Conservation (phyloP, 2,329 filamentous ascomycete genomes). For the Mollisia scopiformis region DNA sequence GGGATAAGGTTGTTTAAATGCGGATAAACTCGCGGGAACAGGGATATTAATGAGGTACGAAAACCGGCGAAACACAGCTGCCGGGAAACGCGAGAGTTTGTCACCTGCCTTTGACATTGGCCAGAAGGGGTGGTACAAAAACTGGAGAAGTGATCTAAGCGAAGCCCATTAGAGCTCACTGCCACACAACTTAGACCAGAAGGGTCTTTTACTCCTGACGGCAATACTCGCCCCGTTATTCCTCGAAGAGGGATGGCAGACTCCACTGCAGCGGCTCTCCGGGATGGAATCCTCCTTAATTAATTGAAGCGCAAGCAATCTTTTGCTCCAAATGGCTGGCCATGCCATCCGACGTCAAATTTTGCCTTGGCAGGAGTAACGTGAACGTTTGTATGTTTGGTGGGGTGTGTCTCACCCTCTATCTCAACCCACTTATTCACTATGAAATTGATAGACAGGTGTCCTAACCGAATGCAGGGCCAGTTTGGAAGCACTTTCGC, state of each 20-base stretch:
- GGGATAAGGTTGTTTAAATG: conserved; percentile 12
- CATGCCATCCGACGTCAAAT: neutral
- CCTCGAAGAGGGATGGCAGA: neutral
- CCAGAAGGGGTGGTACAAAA: neutral
- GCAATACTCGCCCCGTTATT: neutral
- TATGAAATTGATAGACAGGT: too few species aligned
- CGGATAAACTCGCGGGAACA: conserved; percentile 6
- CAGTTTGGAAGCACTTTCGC: neutral
- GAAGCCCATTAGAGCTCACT: neutral
- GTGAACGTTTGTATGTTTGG: too few species aligned
- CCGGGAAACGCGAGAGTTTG: neutral
- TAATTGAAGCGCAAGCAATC: neutral
- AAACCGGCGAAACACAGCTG: conserved; percentile 1
- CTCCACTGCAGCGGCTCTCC: neutral
- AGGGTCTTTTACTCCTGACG: neutral
- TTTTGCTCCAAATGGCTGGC: neutral
- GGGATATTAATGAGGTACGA: conserved; percentile 6
- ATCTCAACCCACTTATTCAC: too few species aligned
- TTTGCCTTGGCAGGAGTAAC: neutral
- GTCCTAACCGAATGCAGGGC: neutral
- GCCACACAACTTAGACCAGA: neutral
- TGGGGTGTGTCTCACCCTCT: too few species aligned
- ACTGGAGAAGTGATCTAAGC: neutral
- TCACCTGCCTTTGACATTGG: neutral
- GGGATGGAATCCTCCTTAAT: neutral